phyloP scores from a whole-genome alignment of 805 yeast species.

The Citeromyces matritensis region DNA sequence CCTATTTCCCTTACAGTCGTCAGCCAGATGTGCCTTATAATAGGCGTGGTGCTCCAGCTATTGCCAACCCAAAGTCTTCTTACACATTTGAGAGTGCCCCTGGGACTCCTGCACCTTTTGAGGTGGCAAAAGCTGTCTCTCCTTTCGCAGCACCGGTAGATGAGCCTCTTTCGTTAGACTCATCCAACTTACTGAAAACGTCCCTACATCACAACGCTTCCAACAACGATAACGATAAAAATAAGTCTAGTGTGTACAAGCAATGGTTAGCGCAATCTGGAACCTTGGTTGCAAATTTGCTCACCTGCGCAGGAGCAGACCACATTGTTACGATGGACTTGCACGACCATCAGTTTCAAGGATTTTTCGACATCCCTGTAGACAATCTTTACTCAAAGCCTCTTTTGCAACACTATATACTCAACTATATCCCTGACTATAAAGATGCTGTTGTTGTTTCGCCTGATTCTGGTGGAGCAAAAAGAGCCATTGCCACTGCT shows the following conservation, averaged over 20 bases:
- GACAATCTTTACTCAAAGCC: constrained; percentile 89
- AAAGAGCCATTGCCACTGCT: constrained; percentile 88
- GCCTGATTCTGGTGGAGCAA: constrained; percentile 99
- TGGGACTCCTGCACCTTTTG: constrained; percentile 18
- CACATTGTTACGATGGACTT: constrained; percentile 95
- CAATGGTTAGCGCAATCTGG: constrained; percentile 97
- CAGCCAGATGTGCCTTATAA: constrained; percentile 90
- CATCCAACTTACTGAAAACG: background rate
- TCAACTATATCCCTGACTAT: constrained; percentile 62
- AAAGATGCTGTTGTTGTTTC: constrained; percentile 83
- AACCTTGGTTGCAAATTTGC: constrained; percentile 73
- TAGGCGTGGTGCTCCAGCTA: constrained; percentile 57
- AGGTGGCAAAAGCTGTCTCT: background rate
- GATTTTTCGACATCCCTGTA: constrained; percentile 91
- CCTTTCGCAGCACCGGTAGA: background rate
- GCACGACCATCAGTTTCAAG: constrained; percentile 97
- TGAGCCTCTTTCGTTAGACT: background rate
- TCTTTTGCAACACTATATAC: constrained; percentile 70
- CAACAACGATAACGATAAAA: constrained; percentile 5
- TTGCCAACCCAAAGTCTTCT: constrained; percentile 13
- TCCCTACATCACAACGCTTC: constrained; percentile 12
- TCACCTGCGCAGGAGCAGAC: constrained; percentile 91
- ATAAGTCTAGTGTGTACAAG: constrained; percentile 55
- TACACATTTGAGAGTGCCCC: constrained; percentile 30
- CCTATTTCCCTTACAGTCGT: constrained; percentile 88